phyloP scores from a whole-genome alignment of 2,329 filamentous ascomycete genomes.

The Hypoxylon sp. region DNA sequence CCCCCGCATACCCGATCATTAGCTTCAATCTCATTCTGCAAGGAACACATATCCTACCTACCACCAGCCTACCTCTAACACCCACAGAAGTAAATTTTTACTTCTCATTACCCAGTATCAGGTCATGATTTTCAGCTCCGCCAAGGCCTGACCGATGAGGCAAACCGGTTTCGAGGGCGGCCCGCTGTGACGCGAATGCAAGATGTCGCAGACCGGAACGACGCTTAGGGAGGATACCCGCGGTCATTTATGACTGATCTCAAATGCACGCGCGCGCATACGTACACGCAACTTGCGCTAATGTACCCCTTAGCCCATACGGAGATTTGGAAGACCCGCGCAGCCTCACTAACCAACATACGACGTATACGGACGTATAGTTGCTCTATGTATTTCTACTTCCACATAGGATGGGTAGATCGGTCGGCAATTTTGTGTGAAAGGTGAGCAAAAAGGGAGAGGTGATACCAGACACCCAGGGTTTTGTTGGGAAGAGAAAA shows the following conservation, averaged over 20 bases:
- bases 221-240: neutral
- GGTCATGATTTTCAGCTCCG: slow-evolving; percentile 1
- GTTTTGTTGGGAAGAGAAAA: slow-evolving; percentile 4
- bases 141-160: neutral
- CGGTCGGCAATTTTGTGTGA: neutral
- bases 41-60: neutral
- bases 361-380: neutral
- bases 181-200: slow-evolving; percentile 8
- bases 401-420: neutral
- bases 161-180: slow-evolving; percentile 2
- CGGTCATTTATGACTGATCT: slow-evolving; percentile 1
- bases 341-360: neutral
- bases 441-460: slow-evolving; percentile 8
- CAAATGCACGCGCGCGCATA: slow-evolving; percentile 12
- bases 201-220: slow-evolving; percentile 2
- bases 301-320: slow-evolving; percentile 14
- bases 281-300: neutral
- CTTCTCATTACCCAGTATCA: slow-evolving; percentile 5
- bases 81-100: neutral
- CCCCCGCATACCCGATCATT: slow-evolving; percentile 11
- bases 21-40: slow-evolving; percentile 10
- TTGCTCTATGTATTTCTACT: neutral
- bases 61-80: neutral
- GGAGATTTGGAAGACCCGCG: neutral
- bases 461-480: slow-evolving; percentile 17